A percentile compares a stretch with the other conserved stretches of the same genome.
Conservation (phyloP, 257 asterid genomes). For the Solanum lycopersicoides region DNA sequence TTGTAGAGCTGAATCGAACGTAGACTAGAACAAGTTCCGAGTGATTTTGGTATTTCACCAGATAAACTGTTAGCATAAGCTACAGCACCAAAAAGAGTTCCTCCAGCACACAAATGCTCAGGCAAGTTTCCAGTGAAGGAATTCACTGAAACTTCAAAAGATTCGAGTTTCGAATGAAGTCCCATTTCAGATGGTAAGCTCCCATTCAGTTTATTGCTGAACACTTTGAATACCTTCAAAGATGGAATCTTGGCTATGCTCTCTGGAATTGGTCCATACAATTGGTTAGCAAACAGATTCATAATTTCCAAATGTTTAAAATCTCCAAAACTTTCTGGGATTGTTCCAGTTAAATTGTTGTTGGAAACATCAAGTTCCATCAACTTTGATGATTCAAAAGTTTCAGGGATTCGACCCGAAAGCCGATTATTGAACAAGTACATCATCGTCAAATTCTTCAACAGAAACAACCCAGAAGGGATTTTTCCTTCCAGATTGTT, state of each 20-base stretch:
- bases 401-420: conserved; percentile 53
- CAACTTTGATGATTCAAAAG: conserved; percentile 31
- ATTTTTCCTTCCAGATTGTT: conserved; percentile 22
- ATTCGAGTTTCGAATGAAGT: conserved; percentile 44
- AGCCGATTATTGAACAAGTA: conserved; percentile 40
- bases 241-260: conserved; percentile 43
- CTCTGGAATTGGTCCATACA: conserved; percentile 52
- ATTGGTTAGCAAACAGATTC: conserved; percentile 30
- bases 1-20: conserved; percentile 46
- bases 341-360: conserved; percentile 49
- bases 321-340: conserved; percentile 65
- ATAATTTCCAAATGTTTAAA: conserved; percentile 35
- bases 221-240: conserved; percentile 34
- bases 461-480: conserved; percentile 34
- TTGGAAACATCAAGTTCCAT: conserved; percentile 42
- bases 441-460: conserved; percentile 40
- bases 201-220: conserved; percentile 50
- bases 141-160: conserved; percentile 57
- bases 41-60: conserved; percentile 66
- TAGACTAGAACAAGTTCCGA: conserved; percentile 38
- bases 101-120: conserved; percentile 54
- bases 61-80: conserved; percentile 51
- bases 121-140: conserved; percentile 62
- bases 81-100: conserved; percentile 38
- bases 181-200: conserved; percentile 63